Base-by-base conservation (phyloP, 2,329 filamentous ascomycete genomes). In the Nakataea oryzae region DNA sequence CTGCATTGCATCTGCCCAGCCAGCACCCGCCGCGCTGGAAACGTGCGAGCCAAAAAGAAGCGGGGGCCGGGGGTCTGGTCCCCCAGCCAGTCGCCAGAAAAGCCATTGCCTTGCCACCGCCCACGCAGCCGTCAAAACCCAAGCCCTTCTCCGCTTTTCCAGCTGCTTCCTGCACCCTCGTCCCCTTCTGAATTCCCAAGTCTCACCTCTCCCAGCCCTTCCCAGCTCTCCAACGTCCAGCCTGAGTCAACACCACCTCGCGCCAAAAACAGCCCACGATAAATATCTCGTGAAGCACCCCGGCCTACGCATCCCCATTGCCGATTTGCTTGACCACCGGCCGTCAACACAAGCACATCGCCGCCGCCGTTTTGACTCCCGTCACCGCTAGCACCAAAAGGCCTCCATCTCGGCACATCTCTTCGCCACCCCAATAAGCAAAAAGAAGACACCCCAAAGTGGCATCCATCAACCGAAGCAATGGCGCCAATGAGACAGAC, bases 401-500 rank as follows among this genome's bases (percentile, higher is more conserved):
- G 24, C 7, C 57, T 29, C 32, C 34, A 29, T 47, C 41, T 21
- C 1, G 17, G 14, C 41, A 21, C 7, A n/a, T 21, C 41, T 21
- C 17, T 5, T 7, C 41, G 14, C n/a, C 41, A 14, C 17, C 30
- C 11, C 30, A 30, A 21, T 3, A 3, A 13, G 7, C 7, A n/a
- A 50, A n/a, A 50, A 50, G 9, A 8, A 50, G 6, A 50, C n/a
- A 12, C 29, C 47, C n/a, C 58, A 70, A 67, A 62, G 69, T 72
- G 71, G 72, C 71, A 74, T 68, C 71, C 66, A 67, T 65, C 66
- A 21, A 41, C 60, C 64, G 63, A 57, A 72, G 68, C 68, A 77
- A 86, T 86, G 83, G 80, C 83, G 80, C 79, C 82, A 82, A 90
- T 90, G 85, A 90, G 86, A 82, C 81, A 83, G 75, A 82, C 83